Base-by-base conservation (phyloP, 805 yeast genomes). In the Teunomyces atbi region DNA sequence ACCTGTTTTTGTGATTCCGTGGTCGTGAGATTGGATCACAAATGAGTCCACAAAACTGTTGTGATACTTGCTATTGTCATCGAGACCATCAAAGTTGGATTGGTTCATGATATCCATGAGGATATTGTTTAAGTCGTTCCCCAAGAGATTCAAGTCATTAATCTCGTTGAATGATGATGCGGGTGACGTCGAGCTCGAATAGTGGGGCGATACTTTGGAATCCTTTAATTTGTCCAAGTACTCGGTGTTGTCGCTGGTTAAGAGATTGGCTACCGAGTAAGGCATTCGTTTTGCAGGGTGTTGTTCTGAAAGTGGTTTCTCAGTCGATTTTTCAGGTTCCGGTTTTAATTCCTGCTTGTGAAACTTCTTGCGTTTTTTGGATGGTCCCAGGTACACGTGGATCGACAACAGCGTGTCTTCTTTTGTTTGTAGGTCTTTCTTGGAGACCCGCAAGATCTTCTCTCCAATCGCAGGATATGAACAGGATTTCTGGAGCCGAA, bases 51-150 rank as follows among this genome's bases (percentile, higher is more conserved):
- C 30, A 20, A 41, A 41, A 34, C 26, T 30, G 39, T 30, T 21
- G 26, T 37, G 20, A 20, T 44, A 21, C 16, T 38, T 32, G 16
- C 28, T 11, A 12, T n/a, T 11, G 33, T 19, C 8, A 12, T 32
- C 23, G 15, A 10, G 15, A 28, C 16, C 19, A 16, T 39, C 39
- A 11, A 41, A 41, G 38, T 64, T 66, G 19, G 66, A 56, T 23
- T 64, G 67, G 43, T 49, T 56, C 62, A 70, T 68, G 42, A 70
- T 65, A 32, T 62, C 62, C 28, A 56, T 60, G 18, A 70, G 74
- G 43, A 70, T 55, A 49, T 69, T 68, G 51, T 68, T 70, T 38
- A 70, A 51, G 43, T 70, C 74, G 8, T 55, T 45, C 1, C 74
- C 74, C n/a, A 70, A 51, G 11, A 65, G 40, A 33, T 66, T 55